Conservation (phyloP, 2,329 filamentous ascomycete genomes). For the Akanthomyces dipterigenus region DNA sequence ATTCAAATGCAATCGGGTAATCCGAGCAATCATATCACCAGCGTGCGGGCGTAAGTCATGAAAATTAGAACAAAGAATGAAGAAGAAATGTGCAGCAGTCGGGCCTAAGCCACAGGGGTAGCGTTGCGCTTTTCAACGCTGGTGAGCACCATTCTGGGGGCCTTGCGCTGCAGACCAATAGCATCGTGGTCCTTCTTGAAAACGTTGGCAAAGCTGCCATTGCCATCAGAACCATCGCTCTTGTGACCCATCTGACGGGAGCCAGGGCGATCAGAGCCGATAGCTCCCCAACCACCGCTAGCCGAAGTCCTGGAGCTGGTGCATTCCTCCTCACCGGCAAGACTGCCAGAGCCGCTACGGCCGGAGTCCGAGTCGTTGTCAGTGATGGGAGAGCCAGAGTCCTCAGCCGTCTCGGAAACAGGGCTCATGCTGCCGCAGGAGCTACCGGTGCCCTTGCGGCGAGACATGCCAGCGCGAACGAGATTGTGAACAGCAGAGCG, state of each 20-base stretch:
- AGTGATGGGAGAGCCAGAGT: conserved; percentile 58
- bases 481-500: conserved; percentile 88
- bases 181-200: conserved; percentile 55
- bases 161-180: conserved; percentile 64
- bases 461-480: conserved; percentile 80
- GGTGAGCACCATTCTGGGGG: conserved; percentile 79
- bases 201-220: conserved; percentile 56
- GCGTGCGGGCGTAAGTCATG: conserved; percentile 31
- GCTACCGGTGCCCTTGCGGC: conserved; percentile 69
- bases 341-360: conserved; percentile 69
- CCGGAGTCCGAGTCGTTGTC: conserved; percentile 71
- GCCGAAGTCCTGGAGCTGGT: conserved; percentile 72
- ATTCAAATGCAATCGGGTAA: conserved; percentile 25
- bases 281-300: conserved; percentile 68
- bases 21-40: conserved; percentile 32
- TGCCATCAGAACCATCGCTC: conserved; percentile 54
- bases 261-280: conserved; percentile 77
- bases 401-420: conserved; percentile 70
- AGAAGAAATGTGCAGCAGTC: conserved; percentile 14
- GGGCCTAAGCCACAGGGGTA: conserved; percentile 19
- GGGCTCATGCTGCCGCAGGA: conserved; percentile 77
- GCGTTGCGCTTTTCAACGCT: conserved; percentile 83
- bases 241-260: conserved; percentile 59
- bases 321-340: conserved; percentile 64
- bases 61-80: conserved; percentile 19